phyloP scores from a whole-genome alignment of 164 flowering plant species.

The Dillenia suffruticosa region DNA sequence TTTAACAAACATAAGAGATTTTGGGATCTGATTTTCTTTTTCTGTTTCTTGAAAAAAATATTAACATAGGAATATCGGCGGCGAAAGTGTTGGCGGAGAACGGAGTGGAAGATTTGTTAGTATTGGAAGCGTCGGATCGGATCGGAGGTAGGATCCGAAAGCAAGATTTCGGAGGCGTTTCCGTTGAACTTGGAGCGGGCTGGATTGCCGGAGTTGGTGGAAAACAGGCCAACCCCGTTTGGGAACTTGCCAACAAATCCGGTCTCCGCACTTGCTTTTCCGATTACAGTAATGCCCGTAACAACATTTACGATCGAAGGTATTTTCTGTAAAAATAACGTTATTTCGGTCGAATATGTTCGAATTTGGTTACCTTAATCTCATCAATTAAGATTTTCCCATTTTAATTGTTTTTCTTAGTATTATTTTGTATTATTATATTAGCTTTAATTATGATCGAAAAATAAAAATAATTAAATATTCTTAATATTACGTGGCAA shows the following conservation, averaged over 20 bases:
- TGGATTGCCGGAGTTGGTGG: constrained; percentile 97
- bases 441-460: no score
- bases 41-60: not conserved
- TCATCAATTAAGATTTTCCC: no score
- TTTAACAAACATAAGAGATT: not conserved
- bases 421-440: no score
- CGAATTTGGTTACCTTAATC: no score
- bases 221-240: constrained; percentile 69
- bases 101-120: constrained; percentile 67
- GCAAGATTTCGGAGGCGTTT: constrained; percentile 60
- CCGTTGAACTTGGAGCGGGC: constrained; percentile 92
- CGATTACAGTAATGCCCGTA: constrained; percentile 87
- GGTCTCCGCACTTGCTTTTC: constrained; percentile 79
- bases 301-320: constrained; percentile 84
- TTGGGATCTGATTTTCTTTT: not conserved
- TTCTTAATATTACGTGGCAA: no score
- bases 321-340: constrained; percentile 2
- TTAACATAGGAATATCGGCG: constrained; percentile 60
- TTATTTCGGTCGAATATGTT: no score
- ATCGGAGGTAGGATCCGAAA: constrained; percentile 83
- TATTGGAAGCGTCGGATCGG: constrained; percentile 82
- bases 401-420: no score
- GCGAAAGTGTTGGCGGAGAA: constrained; percentile 76
- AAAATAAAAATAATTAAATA: no score
- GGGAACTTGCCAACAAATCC: constrained; percentile 63